Evolutionary conservation across 805 yeast genomes (phyloP), one percentile per base, ranked within the genome.

Genomic region (Candida patagonica): DNA sequence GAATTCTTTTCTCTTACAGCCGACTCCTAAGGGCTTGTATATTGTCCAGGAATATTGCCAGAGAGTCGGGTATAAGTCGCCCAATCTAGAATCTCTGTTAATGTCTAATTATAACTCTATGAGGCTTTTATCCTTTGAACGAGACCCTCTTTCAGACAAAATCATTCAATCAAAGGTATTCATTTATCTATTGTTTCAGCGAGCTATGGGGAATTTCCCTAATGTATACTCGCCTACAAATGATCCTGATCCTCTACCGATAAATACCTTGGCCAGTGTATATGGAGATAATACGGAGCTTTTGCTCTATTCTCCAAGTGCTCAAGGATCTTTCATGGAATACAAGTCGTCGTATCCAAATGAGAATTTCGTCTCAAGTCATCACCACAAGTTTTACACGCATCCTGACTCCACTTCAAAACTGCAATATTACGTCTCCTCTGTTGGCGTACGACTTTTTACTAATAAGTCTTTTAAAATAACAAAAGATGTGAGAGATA

Each of bases 21-120:
- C 95, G 3, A 85, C 96, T 0, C 87, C 96, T 0, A 89, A 89
- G 53, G 97, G 96, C 1, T 76, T 86, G 6, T 78, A 86, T 0
- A 53, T 85, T 0, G 58, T 88, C 2, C 75, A 74, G 37, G 63
- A 67, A 13, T 85, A 78, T 55, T 76, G 80, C 45, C 63, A 66
- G 37, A 71, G 65, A 30, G 57, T 69, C 35, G 94, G 87, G 0
- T 56, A 77, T 35, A 65, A 61, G 33, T 57, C 58, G 12, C 43
- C 51, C 1, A 42, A 48, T 1, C 51, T 62, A 20, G 78, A 78
- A 1, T 52, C 55, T 0, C 66, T 81, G n/a, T 51, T 85, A 17
- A 52, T 53, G 3, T 73, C 87, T 0, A 60, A 56, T 23, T 70
- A 78, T 51, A 86, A 86, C 57, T 71, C 94, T 0, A 78, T 85